Percentiles rank a stretch among this genome's conserved stretches.
Conservation (phyloP, 1,284 basidiomycete species). For the Abortiporus biennis region DNA sequence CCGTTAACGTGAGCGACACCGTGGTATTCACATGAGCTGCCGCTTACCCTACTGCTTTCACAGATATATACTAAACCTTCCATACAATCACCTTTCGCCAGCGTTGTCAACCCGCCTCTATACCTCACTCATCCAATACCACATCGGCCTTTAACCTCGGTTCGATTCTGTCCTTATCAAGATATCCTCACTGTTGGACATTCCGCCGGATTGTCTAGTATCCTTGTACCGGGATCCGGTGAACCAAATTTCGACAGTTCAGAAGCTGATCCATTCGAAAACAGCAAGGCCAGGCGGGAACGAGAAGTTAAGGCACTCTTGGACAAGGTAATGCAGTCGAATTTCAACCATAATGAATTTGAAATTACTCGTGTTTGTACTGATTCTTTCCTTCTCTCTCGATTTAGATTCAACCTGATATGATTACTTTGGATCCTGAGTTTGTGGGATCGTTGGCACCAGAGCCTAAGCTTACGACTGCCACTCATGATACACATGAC, state of each 20-base stretch:
- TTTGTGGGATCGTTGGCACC: slow-evolving; percentile 72
- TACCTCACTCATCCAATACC: slow-evolving; percentile 84
- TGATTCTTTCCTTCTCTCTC: not conserved
- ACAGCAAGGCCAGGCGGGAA: slow-evolving; percentile 77
- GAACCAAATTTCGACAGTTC: slow-evolving; percentile 93
- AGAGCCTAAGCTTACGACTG: slow-evolving; percentile 51
- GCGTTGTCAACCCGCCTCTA: slow-evolving; percentile 59
- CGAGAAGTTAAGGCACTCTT: slow-evolving; percentile 87
- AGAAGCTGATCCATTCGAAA: slow-evolving; percentile 95
- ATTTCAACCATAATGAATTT: not conserved
- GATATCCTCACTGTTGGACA: slow-evolving; percentile 84
- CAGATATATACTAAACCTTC: slow-evolving; percentile 69
- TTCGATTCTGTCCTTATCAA: slow-evolving; percentile 88
- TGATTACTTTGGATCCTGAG: slow-evolving; percentile 89
- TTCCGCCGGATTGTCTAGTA: slow-evolving; percentile 69
- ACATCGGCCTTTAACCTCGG: slow-evolving; percentile 58
- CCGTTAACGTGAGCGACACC: slow-evolving; percentile 64
- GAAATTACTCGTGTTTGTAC: not conserved
- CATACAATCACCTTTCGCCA: slow-evolving; percentile 49
- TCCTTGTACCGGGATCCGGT: slow-evolving; percentile 89
- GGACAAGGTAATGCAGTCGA: slow-evolving; percentile 65
- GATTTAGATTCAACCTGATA: slow-evolving; percentile 82
- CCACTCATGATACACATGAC: slow-evolving; percentile 43
- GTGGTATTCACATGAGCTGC: not conserved
- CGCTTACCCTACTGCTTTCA: not conserved